A percentile compares a stretch with the other conserved stretches of the same genome.
Evolutionary conservation across 2,329 filamentous ascomycete genomes (phyloP).

Genomic region (Colletotrichum incanum): DNA sequence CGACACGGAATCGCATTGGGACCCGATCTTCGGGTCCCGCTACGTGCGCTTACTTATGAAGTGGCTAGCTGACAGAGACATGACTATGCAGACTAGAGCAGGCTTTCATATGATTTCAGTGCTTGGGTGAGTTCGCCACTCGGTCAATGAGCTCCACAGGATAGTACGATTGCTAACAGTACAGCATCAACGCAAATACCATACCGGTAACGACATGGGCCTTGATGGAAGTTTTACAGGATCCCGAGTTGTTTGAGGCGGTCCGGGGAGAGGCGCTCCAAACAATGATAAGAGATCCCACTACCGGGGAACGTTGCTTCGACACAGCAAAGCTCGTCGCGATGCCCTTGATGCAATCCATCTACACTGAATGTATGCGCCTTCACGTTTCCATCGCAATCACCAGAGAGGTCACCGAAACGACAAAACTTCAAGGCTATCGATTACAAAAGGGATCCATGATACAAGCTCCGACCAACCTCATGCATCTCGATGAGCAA

Average conservation of each 20-base stretch:
- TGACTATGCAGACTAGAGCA: constrained; percentile 38
- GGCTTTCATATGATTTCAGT: constrained; percentile 34
- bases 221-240: constrained; percentile 49
- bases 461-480: constrained; percentile 46
- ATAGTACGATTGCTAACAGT: neutral
- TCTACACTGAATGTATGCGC: constrained; percentile 49
- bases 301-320: constrained; percentile 37
- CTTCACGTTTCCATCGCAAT: constrained; percentile 48
- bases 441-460: constrained; percentile 43
- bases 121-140: constrained; percentile 17
- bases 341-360: constrained; percentile 48
- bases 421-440: constrained; percentile 43
- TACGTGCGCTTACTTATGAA: constrained; percentile 44
- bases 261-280: constrained; percentile 46
- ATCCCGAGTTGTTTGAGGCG: constrained; percentile 44
- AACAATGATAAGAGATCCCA: constrained; percentile 31
- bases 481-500: constrained; percentile 45
- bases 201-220: constrained; percentile 50
- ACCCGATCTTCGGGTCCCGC: constrained; percentile 49
- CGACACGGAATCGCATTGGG: constrained; percentile 46
- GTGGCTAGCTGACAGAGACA: constrained; percentile 44
- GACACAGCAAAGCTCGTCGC: constrained; percentile 45
- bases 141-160: fast-evolving
- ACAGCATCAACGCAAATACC: constrained; percentile 48
- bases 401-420: constrained; percentile 45